Percentiles rank a stretch among this genome's conserved stretches.
These are phyloP conservation scores for Gaeumannomyces sp. DNA, from an alignment of 2,329 filamentous ascomycete genomes.

Conservation along the genomic window DNA sequence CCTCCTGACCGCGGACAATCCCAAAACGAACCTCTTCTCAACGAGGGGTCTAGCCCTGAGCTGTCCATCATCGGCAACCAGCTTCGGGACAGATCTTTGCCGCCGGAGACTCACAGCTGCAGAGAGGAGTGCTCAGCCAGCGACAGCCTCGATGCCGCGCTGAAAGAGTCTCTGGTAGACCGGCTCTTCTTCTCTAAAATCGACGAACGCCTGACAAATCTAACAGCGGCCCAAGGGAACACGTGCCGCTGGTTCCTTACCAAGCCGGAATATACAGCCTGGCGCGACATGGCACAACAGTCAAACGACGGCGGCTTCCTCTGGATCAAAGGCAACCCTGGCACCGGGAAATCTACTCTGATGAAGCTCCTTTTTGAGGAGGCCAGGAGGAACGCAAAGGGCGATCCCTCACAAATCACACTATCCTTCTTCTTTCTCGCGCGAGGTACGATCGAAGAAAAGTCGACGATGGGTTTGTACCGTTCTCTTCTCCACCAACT, in stretches of 20 bases:
- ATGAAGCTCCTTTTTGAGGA: constrained; percentile 30
- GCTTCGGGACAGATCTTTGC: neutral
- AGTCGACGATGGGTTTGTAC: constrained; percentile 38
- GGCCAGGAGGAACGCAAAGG: constrained; percentile 10
- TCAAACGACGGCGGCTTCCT: constrained; percentile 29
- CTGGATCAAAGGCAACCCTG: constrained; percentile 39
- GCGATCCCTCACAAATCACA: constrained; percentile 10
- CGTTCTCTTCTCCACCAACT: constrained; percentile 33
- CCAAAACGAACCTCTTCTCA: neutral
- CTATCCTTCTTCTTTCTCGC: constrained; percentile 44
- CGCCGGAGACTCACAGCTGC: neutral
- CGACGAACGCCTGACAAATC: constrained; percentile 8
- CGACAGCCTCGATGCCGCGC: neutral
- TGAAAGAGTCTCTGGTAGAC: neutral
- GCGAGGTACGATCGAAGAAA: constrained; percentile 35
- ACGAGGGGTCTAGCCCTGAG: neutral
- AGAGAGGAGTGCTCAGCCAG: neutral
- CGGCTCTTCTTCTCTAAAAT: constrained; percentile 5
- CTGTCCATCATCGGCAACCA: neutral
- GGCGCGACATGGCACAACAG: constrained; percentile 23
- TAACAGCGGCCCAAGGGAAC: neutral
- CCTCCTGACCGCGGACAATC: neutral
- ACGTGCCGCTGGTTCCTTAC: constrained; percentile 18
- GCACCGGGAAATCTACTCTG: constrained; percentile 36
- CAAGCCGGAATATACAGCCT: constrained; percentile 23